These are phyloP conservation scores for Raffaelea deltoideospora DNA, from an alignment of 2,329 filamentous ascomycete genomes.

Conservation along the genomic window DNA sequence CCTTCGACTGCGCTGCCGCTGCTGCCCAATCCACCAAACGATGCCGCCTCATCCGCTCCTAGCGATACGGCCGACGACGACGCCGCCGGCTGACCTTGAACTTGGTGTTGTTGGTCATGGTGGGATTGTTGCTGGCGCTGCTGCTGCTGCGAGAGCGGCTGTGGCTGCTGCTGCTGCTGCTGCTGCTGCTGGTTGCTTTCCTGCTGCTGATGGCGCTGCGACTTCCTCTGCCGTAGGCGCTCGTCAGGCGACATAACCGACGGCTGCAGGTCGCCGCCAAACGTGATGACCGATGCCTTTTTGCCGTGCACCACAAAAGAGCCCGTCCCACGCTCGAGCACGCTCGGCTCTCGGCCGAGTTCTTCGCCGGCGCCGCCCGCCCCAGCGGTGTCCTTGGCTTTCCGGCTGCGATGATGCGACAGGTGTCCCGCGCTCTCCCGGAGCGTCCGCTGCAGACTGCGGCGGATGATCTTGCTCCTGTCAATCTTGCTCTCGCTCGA, in stretches of 20 bases:
- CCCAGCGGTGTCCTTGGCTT: constrained; percentile 56
- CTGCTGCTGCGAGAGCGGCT: too few relatives aligned
- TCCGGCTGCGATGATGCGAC: constrained; percentile 56
- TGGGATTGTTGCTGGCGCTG: too few relatives aligned
- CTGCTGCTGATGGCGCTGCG: constrained; percentile 23
- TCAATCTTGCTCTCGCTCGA: too few relatives aligned
- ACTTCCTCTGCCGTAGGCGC: constrained; percentile 48
- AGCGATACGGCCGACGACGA: neutral
- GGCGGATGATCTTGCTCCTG: constrained; percentile 56
- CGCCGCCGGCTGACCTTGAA: too few relatives aligned
- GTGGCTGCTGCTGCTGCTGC: constrained; percentile 21
- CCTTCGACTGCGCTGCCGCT: too few relatives aligned
- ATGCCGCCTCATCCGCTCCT: neutral
- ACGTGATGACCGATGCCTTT: constrained; percentile 94
- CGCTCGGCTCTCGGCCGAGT: constrained; percentile 36
- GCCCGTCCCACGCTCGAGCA: constrained; percentile 62
- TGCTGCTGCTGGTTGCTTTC: constrained; percentile 8
- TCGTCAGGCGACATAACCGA: constrained; percentile 56
- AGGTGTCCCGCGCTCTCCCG: constrained; percentile 60
- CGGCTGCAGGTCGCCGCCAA: constrained; percentile 82
- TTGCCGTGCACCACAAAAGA: constrained; percentile 96
- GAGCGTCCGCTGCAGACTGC: constrained; percentile 79
- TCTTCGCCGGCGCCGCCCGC: constrained; percentile 42
- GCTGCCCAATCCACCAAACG: neutral
- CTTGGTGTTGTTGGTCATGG: too few relatives aligned